Percentiles rank a stretch among this genome's conserved stretches.
These are phyloP conservation scores for Artemisia argyi DNA, from an alignment of 129 eudicot species.

Conservation along the genomic window DNA sequence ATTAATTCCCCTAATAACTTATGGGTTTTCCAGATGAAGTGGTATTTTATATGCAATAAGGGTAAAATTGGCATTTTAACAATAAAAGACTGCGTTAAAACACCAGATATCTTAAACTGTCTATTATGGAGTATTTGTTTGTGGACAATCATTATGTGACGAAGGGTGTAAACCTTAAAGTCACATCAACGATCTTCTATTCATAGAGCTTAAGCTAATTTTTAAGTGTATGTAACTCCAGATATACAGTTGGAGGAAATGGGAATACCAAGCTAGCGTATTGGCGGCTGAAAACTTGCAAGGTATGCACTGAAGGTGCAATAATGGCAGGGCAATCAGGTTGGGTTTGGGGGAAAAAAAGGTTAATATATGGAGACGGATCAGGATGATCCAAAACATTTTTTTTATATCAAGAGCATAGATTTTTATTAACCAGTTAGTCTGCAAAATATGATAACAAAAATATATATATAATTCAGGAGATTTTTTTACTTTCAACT, in stretches of 20 bases:
- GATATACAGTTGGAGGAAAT: slow-evolving; percentile 99
- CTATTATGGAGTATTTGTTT: no score
- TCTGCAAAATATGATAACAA: background rate
- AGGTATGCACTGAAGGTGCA: slow-evolving; percentile 39
- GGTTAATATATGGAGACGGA: background rate
- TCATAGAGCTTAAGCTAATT: background rate
- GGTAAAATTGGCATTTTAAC: no score
- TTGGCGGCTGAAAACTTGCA: slow-evolving; percentile 53
- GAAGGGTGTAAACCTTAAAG: no score
- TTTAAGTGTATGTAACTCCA: slow-evolving; percentile 25
- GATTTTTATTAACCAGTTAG: background rate
- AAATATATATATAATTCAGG: background rate
- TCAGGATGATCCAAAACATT: background rate
- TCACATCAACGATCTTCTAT: background rate
- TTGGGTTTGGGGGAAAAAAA: background rate
- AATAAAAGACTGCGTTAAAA: no score
- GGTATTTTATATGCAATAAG: no score
- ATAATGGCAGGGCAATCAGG: background rate
- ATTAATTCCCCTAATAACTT: background rate
- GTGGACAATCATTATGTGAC: no score
- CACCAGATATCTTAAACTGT: no score
- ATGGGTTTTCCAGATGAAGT: no score
- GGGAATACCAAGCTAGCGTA: slow-evolving; percentile 73
- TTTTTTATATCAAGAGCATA: background rate
- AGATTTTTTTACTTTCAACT: background rate